Base-by-base conservation (phyloP, 768 basidiomycete species). In the Panaeolus papilionaceus region DNA sequence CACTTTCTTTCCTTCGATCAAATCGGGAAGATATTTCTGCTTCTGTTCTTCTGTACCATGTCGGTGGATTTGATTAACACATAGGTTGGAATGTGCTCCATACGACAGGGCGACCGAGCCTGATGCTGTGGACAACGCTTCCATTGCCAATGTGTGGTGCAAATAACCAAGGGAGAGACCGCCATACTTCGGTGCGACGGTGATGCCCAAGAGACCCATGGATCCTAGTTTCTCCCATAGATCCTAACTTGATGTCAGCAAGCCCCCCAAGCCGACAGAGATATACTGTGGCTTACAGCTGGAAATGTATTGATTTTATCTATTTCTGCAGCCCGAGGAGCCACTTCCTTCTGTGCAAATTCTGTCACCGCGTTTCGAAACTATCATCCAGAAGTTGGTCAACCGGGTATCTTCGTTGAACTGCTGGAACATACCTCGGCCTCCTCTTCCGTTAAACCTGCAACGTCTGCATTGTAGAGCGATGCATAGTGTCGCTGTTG, bases 21-120 rank as follows among this genome's bases (percentile, higher is more conserved):
- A 83, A 73, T 91, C 90, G 4, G 91, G 89, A 4, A 98, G 85
- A 77, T 95, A 97, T 77, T 92, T 93, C 44, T 81, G 79, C 77
- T 95, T 95, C 81, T 98, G 96, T 37, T 82, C 84, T 40, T 89
- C 85, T 40, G 93, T 95, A 20, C 94, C 95, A 73, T 94, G 92
- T 33, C 95, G 83, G 76, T 92, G 86, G 28, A 96, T 94, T 78
- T 93, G 92, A 76, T 93, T 93, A 38, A 91, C 88, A 70, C 95
- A 96, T 38, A 96, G 86, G 73, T 96, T 96, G 14, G 94, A 95
- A 73, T 96, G 95, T 38, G 95, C 94, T 64, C 93, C 95, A 68
- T 96, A 96, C 2, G 94, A 95, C 6, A 98, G 86, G 2, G 92
- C 96, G 33, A 98, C 92, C 4, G 94, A 95, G 39, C 94, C 96